Evolutionary conservation across 345 rosid genomes (phyloP).

Genomic region (Raphanus sativus): DNA sequence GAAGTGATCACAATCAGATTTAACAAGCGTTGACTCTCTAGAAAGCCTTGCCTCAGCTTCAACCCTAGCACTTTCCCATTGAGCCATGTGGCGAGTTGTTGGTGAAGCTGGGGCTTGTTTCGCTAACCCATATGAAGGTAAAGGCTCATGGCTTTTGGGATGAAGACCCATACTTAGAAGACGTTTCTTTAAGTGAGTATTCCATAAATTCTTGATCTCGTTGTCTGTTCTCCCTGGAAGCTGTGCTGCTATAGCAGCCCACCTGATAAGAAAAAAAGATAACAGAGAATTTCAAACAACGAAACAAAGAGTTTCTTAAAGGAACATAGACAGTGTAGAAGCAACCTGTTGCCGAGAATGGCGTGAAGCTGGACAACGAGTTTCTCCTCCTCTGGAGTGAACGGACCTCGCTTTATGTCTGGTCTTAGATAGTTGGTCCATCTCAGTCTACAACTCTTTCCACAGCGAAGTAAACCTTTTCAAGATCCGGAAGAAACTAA

Average conservation of each 20-base stretch:
- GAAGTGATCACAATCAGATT: slow-evolving; percentile 60
- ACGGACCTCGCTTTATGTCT: slow-evolving; percentile 93
- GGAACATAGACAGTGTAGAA: neutral
- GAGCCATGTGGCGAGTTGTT: slow-evolving; percentile 88
- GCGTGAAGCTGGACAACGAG: slow-evolving; percentile 91
- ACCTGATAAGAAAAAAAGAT: slow-evolving; percentile 48
- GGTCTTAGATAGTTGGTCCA: slow-evolving; percentile 96
- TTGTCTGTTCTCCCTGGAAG: slow-evolving; percentile 96
- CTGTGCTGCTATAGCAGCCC: slow-evolving; percentile 96
- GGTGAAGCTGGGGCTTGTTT: slow-evolving; percentile 56
- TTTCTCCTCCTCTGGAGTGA: slow-evolving; percentile 83
- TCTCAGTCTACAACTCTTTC: slow-evolving; percentile 95
- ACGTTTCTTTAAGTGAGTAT: slow-evolving; percentile 90
- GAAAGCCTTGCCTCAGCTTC: slow-evolving; percentile 97
- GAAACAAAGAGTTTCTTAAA: neutral
- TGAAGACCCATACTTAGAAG: slow-evolving; percentile 79
- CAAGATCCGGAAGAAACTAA: too few relatives aligned
- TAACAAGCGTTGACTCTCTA: slow-evolving; percentile 58
- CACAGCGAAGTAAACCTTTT: slow-evolving; percentile 80
- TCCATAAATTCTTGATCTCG: slow-evolving; percentile 97
- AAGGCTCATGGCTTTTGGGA: slow-evolving; percentile 78
- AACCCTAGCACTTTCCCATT: slow-evolving; percentile 96
- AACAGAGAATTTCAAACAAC: neutral
- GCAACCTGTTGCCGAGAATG: slow-evolving; percentile 88
- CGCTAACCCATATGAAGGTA: slow-evolving; percentile 42